Evolutionary conservation across 2,329 filamentous ascomycete genomes (phyloP).

Genomic region (Alternaria consortialis): DNA sequence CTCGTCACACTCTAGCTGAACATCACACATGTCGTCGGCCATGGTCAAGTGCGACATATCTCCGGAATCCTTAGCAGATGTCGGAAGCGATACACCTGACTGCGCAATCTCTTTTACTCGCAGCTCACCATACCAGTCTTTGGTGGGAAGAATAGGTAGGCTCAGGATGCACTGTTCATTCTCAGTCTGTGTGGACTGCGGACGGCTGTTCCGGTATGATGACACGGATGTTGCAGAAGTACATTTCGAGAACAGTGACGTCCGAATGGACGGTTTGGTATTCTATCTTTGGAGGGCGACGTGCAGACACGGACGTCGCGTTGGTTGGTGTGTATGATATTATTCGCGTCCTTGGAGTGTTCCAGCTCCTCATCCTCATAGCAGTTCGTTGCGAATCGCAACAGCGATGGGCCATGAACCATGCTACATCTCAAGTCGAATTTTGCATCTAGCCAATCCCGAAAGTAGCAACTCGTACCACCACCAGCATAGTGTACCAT

Average conservation of each 20-base stretch:
- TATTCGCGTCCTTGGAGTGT: neutral
- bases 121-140: neutral
- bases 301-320: neutral
- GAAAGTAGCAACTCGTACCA: neutral
- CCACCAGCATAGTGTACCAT: neutral
- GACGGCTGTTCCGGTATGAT: conserved; percentile 6
- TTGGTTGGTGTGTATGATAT: neutral
- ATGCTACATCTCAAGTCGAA: neutral
- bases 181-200: neutral
- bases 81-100: neutral
- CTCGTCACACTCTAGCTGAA: neutral
- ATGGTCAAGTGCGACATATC: neutral
- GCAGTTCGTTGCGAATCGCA: neutral
- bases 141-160: neutral
- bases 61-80: neutral
- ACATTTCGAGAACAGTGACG: conserved; percentile 6
- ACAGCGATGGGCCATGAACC: neutral
- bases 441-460: neutral
- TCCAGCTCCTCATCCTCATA: neutral
- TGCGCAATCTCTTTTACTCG: neutral
- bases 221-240: conserved; percentile 10
- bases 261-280: neutral
- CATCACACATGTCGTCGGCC: neutral
- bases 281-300: neutral
- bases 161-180: neutral